phyloP scores from a whole-genome alignment of 1,139 yeast species.

The Saccharomyces hybrid region DNA sequence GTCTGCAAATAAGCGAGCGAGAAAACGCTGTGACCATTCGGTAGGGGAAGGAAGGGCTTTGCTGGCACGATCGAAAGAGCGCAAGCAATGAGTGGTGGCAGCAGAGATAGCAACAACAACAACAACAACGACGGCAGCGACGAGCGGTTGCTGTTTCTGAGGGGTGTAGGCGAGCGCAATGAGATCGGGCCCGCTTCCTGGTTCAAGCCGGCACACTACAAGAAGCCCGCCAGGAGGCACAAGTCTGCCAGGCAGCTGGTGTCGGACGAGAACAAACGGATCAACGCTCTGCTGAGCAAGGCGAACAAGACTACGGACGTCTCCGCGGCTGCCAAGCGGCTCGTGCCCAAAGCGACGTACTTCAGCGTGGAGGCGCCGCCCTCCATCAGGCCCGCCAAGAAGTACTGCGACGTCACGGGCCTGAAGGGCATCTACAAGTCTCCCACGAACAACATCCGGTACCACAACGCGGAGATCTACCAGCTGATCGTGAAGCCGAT shows the following conservation, averaged over 20 bases:
- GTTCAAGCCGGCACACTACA: slow-evolving; percentile 54
- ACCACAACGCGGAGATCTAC: slow-evolving; percentile 77
- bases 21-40: background rate
- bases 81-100: background rate
- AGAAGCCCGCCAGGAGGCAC: slow-evolving; percentile 49
- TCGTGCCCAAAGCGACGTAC: slow-evolving; percentile 40
- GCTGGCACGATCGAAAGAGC: background rate
- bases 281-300: slow-evolving; percentile 22
- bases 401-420: slow-evolving; percentile 93
- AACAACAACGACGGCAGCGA: slow-evolving; percentile 6
- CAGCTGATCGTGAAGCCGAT: slow-evolving; percentile 67
- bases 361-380: slow-evolving; percentile 80
- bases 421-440: slow-evolving; percentile 69
- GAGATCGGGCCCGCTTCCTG: slow-evolving; percentile 13
- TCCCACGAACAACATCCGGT: slow-evolving; percentile 71
- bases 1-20: background rate
- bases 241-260: slow-evolving; percentile 71
- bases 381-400: slow-evolving; percentile 68
- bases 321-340: slow-evolving; percentile 4
- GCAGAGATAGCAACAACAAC: background rate
- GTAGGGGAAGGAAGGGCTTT: background rate
- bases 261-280: slow-evolving; percentile 55
- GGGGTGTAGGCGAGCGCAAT: slow-evolving; percentile 22
- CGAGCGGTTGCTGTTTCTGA: slow-evolving; percentile 22
- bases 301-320: slow-evolving; percentile 6